A percentile compares a stretch with the other conserved stretches of the same genome.
Conservation (phyloP, 2,329 filamentous ascomycete genomes). For the Arthroderma uncinatum region DNA sequence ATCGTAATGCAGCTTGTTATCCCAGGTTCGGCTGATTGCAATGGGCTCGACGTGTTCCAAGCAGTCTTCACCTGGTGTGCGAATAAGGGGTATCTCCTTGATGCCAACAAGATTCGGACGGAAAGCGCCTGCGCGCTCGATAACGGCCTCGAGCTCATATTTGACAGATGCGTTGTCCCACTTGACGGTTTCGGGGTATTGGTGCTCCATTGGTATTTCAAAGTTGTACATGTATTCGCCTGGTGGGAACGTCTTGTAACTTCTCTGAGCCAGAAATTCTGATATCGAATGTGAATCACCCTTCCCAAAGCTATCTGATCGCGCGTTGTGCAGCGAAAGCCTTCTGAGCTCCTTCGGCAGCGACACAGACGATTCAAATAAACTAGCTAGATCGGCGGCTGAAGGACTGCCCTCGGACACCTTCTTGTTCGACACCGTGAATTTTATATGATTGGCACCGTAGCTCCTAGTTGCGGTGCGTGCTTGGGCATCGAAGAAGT, state of each 20-base stretch:
- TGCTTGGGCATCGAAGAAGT: slow-evolving; percentile 72
- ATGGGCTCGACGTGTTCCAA: slow-evolving; percentile 87
- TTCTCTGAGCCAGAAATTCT: slow-evolving; percentile 57
- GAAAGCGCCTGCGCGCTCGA: slow-evolving; percentile 82
- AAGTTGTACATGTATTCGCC: slow-evolving; percentile 66
- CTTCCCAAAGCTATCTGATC: slow-evolving; percentile 76
- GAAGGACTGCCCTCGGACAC: slow-evolving; percentile 20
- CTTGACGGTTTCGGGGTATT: slow-evolving; percentile 70
- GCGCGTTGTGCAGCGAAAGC: slow-evolving; percentile 62
- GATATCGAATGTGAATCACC: slow-evolving; percentile 51
- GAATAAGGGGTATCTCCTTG: slow-evolving; percentile 73
- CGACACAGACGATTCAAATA: slow-evolving; percentile 32
- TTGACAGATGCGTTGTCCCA: slow-evolving; percentile 77
- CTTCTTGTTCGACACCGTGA: slow-evolving; percentile 34
- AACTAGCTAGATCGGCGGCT: slow-evolving; percentile 30
- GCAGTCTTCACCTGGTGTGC: slow-evolving; percentile 76
- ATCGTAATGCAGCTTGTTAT: slow-evolving; percentile 89
- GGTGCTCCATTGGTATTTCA: slow-evolving; percentile 69
- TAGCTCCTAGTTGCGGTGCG: slow-evolving; percentile 49
- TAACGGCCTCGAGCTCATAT: slow-evolving; percentile 74
- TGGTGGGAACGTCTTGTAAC: slow-evolving; percentile 75
- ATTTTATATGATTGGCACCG: slow-evolving; percentile 51
- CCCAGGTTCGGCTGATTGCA: slow-evolving; percentile 86
- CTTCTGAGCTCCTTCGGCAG: slow-evolving; percentile 46
- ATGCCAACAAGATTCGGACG: slow-evolving; percentile 73